phyloP scores from a whole-genome alignment of 169 alveolate genomes.

The Plasmodium blacklocki region DNA sequence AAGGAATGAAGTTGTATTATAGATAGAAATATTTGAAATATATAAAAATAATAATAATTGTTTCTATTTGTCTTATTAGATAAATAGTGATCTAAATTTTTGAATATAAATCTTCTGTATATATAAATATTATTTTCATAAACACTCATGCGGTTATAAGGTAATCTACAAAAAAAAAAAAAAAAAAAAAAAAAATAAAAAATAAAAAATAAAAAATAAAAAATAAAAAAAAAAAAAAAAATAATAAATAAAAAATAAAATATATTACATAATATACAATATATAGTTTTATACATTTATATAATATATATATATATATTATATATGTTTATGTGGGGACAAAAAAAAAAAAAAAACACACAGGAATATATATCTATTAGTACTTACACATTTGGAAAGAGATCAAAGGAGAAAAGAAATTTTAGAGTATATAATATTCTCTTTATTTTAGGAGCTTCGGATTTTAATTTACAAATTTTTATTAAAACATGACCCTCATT shows the following conservation, averaged over 20 bases:
- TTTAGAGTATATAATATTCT: conserved; percentile 62
- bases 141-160: conserved; percentile 73
- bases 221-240: neutral
- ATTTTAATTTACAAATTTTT: conserved; percentile 44
- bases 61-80: conserved; percentile 28
- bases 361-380: no score
- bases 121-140: conserved; percentile 69
- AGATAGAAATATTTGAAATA: conserved; percentile 74
- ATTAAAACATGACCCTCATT: conserved; percentile 69
- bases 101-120: conserved; percentile 51
- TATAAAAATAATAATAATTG: conserved; percentile 28
- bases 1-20: conserved; percentile 76
- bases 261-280: neutral
- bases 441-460: conserved; percentile 59
- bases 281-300: no score
- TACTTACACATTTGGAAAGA: conserved; percentile 70
- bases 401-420: conserved; percentile 66
- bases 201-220: neutral
- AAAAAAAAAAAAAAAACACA: no score
- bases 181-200: neutral
- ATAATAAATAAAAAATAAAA: neutral
- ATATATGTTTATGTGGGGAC: no score
- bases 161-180: conserved; percentile 9
- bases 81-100: conserved; percentile 50
- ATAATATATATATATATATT: no score